Evolutionary conservation across 2,329 filamentous ascomycete genomes (phyloP), one percentile per base, ranked within the genome.

Genomic region (Epichloe festucae): DNA sequence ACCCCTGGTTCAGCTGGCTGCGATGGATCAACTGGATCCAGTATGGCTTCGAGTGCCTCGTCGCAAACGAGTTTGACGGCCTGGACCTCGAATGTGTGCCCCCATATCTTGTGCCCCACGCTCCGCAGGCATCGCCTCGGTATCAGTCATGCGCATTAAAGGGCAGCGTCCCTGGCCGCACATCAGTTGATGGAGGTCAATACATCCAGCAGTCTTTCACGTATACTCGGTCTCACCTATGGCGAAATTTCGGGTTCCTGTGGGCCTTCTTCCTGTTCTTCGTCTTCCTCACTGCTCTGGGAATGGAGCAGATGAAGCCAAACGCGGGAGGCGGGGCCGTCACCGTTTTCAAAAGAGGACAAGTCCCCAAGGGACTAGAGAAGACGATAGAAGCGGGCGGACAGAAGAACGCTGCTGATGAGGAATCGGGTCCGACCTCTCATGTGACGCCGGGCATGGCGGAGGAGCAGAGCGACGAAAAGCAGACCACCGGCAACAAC

Each of bases 221-320:
- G 2, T 87, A 86, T 61, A 70, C 67, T 4, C 67, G 75, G 1
- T 66, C 69, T 0, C 76, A 87, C 57, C 67, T 83, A 7, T 87
- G 84, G 84, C 80, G 87, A 3, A 89, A 91, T 63, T 89, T 87
- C 60, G 87, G 84, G 35, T 82, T 90, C 3, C 67, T 93, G 1
- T 81, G 90, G 57, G 87, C 84, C 0, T 93, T 88, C 57, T 78
- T 81, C 1, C 72, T 87, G 1, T 74, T 89, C 5, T 94, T 91
- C 61, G 77, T 94, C 12, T 57, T 82, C 11, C 67, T 91, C 34
- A 91, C 87, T 0, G 76, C 85, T 5, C 57, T 85, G 21, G 85
- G 82, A 1, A 82, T 84, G 15, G 87, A 94, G 59, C 58, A 78
- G 38, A 72, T 75, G 67, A 82, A 83, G 58, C 77, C 77, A 2